Evolutionary conservation across 23 red algal species (phyloP).

Genomic region (Pyropia yezoensis): DNA sequence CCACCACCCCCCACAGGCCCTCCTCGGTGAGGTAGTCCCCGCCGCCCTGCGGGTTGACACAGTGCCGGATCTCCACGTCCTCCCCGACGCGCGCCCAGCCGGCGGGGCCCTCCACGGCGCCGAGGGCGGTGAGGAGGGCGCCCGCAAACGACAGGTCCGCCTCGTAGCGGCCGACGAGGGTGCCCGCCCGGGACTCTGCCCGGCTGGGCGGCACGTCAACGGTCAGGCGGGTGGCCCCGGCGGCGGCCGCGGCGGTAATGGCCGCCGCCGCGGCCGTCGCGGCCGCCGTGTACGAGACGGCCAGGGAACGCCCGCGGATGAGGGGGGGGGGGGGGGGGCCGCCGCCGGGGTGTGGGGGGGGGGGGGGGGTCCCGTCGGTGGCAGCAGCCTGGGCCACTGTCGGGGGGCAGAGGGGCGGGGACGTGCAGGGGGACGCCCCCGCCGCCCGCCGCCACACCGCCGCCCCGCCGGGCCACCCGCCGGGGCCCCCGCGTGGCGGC

Average conservation of each 20-base stretch:
- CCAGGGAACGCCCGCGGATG: too few relatives aligned
- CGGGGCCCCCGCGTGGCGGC: too few relatives aligned
- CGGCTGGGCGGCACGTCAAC: slow-evolving; percentile 48
- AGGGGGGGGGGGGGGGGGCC: too few relatives aligned
- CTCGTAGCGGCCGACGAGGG: slow-evolving; percentile 57
- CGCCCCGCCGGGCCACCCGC: too few relatives aligned
- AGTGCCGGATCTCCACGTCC: slow-evolving; percentile 32
- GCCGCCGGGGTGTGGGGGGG: too few relatives aligned
- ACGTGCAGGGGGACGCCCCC: too few relatives aligned
- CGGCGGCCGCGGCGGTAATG: not conserved
- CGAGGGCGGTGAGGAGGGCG: slow-evolving; percentile 13
- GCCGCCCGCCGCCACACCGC: too few relatives aligned
- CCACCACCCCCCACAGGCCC: slow-evolving; percentile 37
- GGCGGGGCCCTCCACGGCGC: not conserved
- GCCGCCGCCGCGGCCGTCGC: too few relatives aligned
- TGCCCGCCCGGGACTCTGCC: slow-evolving; percentile 40
- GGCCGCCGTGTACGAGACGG: too few relatives aligned
- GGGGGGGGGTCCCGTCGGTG: too few relatives aligned
- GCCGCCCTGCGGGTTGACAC: slow-evolving; percentile 58
- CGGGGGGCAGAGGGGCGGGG: too few relatives aligned
- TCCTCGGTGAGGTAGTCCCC: slow-evolving; percentile 67
- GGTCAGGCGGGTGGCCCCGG: slow-evolving; percentile 3
- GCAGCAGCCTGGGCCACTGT: too few relatives aligned
- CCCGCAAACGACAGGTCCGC: slow-evolving; percentile 39
- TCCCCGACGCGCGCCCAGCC: slow-evolving; percentile 15